Percentiles rank a stretch among this genome's conserved stretches.
Conservation (phyloP, 148 eudicot genomes). For the Pharnaceum exiguum region DNA sequence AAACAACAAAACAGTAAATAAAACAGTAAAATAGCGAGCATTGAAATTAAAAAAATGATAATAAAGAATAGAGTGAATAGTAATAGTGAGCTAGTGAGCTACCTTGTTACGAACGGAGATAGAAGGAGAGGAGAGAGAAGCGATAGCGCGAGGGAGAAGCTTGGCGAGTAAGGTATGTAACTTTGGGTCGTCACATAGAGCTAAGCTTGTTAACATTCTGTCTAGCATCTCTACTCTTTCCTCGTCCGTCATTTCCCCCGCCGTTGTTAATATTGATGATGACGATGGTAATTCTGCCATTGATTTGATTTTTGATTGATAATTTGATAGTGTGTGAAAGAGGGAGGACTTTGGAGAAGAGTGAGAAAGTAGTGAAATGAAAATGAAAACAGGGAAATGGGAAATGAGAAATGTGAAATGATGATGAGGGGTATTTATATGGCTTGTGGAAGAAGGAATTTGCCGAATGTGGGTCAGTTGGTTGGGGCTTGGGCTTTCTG, state of each 20-base stretch:
- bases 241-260: conserved; percentile 43
- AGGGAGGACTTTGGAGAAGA: background rate
- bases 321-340: background rate
- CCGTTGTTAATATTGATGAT: conserved; percentile 1
- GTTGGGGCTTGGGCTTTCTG: no score
- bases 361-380: no score
- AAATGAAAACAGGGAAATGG: no score
- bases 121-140: conserved; percentile 60
- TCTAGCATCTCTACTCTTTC: conserved; percentile 74
- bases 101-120: conserved; percentile 69
- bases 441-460: no score
- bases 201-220: conserved; percentile 78
- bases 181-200: conserved; percentile 82
- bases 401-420: no score
- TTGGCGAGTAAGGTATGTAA: conserved; percentile 69
- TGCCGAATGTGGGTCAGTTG: no score
- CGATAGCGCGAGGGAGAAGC: conserved; percentile 77
- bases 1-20: no score
- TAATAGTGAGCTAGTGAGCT: background rate
- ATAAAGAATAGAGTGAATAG: background rate
- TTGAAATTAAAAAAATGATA: no score
- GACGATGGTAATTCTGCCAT: conserved; percentile 32
- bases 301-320: conserved; percentile 8
- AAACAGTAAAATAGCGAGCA: no score
- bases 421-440: no score